Evolutionary conservation across 305 asterid species (phyloP), one percentile per base, ranked within the genome.

Genomic region (Fraxinus greggii): DNA sequence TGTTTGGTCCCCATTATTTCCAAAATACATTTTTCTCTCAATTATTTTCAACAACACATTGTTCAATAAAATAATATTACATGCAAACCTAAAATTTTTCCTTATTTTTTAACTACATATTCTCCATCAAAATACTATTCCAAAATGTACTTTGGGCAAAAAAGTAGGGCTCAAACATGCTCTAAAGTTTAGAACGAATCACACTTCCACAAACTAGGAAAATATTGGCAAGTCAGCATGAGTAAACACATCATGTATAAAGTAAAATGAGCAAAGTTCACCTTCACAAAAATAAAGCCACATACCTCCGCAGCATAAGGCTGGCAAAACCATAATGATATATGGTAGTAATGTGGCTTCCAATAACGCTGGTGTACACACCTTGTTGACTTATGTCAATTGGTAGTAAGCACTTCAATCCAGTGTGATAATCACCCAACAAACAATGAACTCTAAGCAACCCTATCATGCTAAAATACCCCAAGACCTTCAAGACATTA

Each of bases 381-480:
- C 99, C 98, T 88, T 91, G 97, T 80, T 91, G 97, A 86, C 87
- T 93, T 80, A 90, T 91, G 89, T 94, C 98, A 84, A 96, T 93
- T 36, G 99, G 98, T 80, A 82, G 89, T 63, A 96, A 81, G 90
- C 98, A 92, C 88, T 94, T 96, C 79, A 94, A 89, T 73, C 98
- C 98, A 77, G 99, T 94, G 84, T 90, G 97, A 86, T 94, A 96
- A 90, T 96, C 98, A 83, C 99, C 99, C 92, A 93, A 86, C 90
- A 93, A 86, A 88, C 99, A 96, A 84, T 96, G 99, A 78, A 94
- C 99, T 85, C 99, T 90, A 36, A 94, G 97, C 85, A 94, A 89
- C 83, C 99, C 99, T 40, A 96, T 92, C 99, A 94, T 94, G 90
- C 98, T 92, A 81, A 91, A 96, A 80, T 94, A 96, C 19, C 99